phyloP scores from a whole-genome alignment of 208 protist species.

The Crithidia expoeki region DNA sequence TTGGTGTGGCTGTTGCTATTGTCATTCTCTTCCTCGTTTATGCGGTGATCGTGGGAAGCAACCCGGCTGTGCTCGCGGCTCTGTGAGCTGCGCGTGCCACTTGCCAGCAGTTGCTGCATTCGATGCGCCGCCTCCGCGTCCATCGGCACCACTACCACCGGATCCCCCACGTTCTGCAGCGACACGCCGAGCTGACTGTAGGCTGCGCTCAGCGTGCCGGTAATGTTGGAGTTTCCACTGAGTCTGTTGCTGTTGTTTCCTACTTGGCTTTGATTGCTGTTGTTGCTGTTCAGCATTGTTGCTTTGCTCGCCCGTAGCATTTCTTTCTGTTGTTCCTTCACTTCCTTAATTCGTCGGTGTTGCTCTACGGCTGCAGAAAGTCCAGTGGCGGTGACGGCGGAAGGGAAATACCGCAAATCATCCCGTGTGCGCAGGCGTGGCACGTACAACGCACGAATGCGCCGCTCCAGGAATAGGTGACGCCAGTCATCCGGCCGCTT shows the following conservation, averaged over 20 bases:
- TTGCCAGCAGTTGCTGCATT: conserved; percentile 25
- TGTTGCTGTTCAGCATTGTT: conserved; percentile 1
- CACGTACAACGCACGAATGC: conserved; percentile 61
- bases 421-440: conserved; percentile 75
- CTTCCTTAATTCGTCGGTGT: conserved; percentile 63
- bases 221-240: conserved; percentile 10
- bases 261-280: not conserved
- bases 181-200: conserved; percentile 3
- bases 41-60: not conserved
- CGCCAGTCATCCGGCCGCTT: conserved; percentile 69
- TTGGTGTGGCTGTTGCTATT: not conserved
- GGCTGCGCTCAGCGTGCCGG: conserved; percentile 5
- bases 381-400: conserved; percentile 79
- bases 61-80: conserved; percentile 2
- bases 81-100: not conserved
- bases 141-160: conserved; percentile 15
- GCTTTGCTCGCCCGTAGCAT: conserved; percentile 38
- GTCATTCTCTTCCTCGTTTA: not conserved
- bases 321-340: conserved; percentile 46
- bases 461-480: conserved; percentile 56
- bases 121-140: conserved; percentile 24
- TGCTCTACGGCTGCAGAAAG: conserved; percentile 66
- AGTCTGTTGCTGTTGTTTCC: conserved; percentile 18
- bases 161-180: conserved; percentile 11
- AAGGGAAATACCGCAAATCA: conserved; percentile 87